A percentile compares a stretch with the other conserved stretches of the same genome.
Evolutionary conservation across 106 monocot genomes (phyloP).

Genomic region (Apostasia shenzhenica): DNA sequence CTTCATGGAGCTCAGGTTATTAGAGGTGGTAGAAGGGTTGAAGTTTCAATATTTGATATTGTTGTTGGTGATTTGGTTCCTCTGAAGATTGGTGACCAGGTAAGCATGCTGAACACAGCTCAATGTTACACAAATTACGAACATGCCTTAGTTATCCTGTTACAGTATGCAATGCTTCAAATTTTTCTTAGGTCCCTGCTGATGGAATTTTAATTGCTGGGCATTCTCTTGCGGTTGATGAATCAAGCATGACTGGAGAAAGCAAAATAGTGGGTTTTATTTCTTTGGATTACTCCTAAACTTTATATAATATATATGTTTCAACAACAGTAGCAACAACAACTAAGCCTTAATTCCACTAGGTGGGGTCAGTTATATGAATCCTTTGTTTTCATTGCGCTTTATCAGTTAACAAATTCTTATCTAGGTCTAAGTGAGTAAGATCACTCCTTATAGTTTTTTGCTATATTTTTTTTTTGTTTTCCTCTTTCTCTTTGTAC

Average conservation of each 20-base stretch:
- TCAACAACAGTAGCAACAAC: too few species aligned
- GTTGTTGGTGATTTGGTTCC: conserved; percentile 85
- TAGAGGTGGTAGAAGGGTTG: conserved; percentile 58
- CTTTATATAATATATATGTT: too few species aligned
- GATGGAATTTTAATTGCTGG: conserved; percentile 53
- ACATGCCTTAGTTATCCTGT: not conserved
- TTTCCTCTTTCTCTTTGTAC: too few species aligned
- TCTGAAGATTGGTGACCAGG: conserved; percentile 68
- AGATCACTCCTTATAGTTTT: too few species aligned
- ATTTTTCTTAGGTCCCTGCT: conserved; percentile 48
- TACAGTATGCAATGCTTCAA: not conserved
- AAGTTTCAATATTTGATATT: conserved; percentile 79
- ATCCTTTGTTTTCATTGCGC: too few species aligned
- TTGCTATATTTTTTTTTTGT: too few species aligned
- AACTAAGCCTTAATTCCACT: too few species aligned
- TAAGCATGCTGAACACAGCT: not conserved
- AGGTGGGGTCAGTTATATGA: too few species aligned
- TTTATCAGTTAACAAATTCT: too few species aligned
- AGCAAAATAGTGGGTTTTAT: conserved; percentile 41
- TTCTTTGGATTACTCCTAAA: not conserved
- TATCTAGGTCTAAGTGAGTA: too few species aligned
- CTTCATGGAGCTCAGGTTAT: conserved; percentile 19
- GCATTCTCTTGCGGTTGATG: conserved; percentile 60
- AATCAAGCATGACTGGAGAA: conserved; percentile 71
- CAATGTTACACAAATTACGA: not conserved